Base-by-base conservation (phyloP, 495 filamentous ascomycete genomes). In the Echria macrotheca region DNA sequence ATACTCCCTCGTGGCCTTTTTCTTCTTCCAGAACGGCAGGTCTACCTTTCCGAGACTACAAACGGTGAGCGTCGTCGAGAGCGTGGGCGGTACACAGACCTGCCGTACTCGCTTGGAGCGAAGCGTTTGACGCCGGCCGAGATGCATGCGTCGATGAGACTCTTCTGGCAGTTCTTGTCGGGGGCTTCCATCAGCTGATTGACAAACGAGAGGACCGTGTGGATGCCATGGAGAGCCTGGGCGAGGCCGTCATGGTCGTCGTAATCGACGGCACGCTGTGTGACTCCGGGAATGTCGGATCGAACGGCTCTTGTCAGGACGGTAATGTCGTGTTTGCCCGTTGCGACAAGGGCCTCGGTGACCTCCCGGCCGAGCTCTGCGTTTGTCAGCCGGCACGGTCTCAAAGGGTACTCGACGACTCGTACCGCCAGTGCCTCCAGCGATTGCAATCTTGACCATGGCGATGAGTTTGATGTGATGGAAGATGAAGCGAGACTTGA, bases 161-260 rank as follows among this genome's bases (percentile, higher is more conserved):
- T 63, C 50, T 68, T 76, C 55, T 76, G 74, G 0, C 55, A 25
- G 0, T 17, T 57, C 42, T 61, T 66, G 2, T 52, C 55, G 3
- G 47, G 55, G 50, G 73, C 74, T 1, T 58, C 40, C 28, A 31
- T 31, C 28, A 31, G 28, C 12, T 65, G 60, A 6, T 47, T 25
- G 2, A 57, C 50, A 52, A 83, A 82, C 29, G 72, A 81, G 3
- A 83, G 57, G 1, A 83, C 55, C 0, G 76, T 79, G 45, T 80
- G 72, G 0, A 70, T 64, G 12, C 75, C 79, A 2, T 58, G 53
- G 4, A 82, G 59, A 7, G 55, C 45, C 44, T 67, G 24, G 0
- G 59, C 54, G 4, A 81, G 58, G 1, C 56, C 18, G 1, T 52
- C 37, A 26, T 53, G 53, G 54, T 76, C 61, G 6, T 65, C 37